These are phyloP conservation scores for Allium fistulosum DNA, from an alignment of 106 monocot genomes.

Conservation along the genomic window DNA sequence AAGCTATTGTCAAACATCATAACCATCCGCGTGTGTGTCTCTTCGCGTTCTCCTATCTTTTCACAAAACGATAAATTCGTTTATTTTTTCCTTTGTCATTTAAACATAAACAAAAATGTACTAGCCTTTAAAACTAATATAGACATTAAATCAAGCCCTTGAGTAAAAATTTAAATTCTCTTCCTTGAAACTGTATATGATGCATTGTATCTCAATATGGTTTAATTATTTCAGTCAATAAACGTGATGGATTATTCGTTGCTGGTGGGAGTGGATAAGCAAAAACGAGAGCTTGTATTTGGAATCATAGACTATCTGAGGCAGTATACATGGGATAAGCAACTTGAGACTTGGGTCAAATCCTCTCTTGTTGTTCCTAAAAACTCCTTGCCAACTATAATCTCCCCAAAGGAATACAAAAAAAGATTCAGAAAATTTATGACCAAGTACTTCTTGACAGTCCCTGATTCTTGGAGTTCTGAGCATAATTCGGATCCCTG, in stretches of 20 bases:
- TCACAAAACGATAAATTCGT: too few species aligned
- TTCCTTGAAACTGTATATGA: background rate
- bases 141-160: too few species aligned
- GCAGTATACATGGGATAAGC: constrained; percentile 88
- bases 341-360: constrained; percentile 84
- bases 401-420: constrained; percentile 84
- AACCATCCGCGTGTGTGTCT: too few species aligned
- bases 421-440: constrained; percentile 78
- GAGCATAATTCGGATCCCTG: constrained; percentile 9
- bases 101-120: background rate
- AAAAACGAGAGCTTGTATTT: constrained; percentile 61
- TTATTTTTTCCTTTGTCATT: too few species aligned
- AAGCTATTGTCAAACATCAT: too few species aligned
- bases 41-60: too few species aligned
- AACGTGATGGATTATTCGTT: constrained; percentile 91
- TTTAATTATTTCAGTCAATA: constrained; percentile 41
- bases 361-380: constrained; percentile 67
- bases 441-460: constrained; percentile 74
- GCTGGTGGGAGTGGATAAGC: constrained; percentile 82
- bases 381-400: constrained; percentile 59
- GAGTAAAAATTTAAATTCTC: too few species aligned
- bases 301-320: constrained; percentile 88
- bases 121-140: background rate
- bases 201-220: background rate
- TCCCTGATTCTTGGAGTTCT: constrained; percentile 64